Conservation (phyloP, 352 stramenopile genomes). For the Saprolegnia diclina region DNA sequence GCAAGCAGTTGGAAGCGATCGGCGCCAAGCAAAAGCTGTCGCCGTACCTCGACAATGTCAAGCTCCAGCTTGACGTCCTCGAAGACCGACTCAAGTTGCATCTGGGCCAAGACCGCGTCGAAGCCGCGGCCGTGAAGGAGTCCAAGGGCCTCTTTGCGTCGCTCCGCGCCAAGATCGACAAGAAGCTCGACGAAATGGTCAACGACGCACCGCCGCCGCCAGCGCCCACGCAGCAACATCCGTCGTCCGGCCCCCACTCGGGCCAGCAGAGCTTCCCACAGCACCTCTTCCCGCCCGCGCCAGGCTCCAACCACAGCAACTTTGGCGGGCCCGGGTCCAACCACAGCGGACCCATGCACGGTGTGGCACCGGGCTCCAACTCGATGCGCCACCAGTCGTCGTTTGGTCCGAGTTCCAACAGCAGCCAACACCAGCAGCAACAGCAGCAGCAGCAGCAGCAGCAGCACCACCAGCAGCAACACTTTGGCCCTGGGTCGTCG, state of each 20-base stretch:
- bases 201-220: conserved; percentile 17
- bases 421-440: background rate
- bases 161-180: conserved; percentile 17
- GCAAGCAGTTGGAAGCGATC: conserved; percentile 63
- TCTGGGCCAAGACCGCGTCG: conserved; percentile 64
- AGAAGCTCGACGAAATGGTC: conserved; percentile 24
- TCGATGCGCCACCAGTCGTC: background rate
- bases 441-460: background rate
- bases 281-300: conserved; percentile 24
- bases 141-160: conserved; percentile 26
- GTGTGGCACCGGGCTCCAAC: background rate
- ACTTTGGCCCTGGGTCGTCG: background rate
- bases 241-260: background rate
- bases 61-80: conserved; percentile 80
- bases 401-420: background rate
- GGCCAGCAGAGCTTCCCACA: background rate
- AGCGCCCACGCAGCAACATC: background rate
- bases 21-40: conserved; percentile 82
- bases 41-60: conserved; percentile 84
- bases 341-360: too few relatives aligned
- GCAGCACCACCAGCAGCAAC: background rate
- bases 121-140: conserved; percentile 26
- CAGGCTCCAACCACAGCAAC: conserved; percentile 12
- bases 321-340: background rate
- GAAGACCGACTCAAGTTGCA: conserved; percentile 82